A percentile compares a stretch with the other conserved stretches of the same genome.
phyloP scores from a whole-genome alignment of 495 filamentous ascomycete genomes.

The Thozetella sp. region DNA sequence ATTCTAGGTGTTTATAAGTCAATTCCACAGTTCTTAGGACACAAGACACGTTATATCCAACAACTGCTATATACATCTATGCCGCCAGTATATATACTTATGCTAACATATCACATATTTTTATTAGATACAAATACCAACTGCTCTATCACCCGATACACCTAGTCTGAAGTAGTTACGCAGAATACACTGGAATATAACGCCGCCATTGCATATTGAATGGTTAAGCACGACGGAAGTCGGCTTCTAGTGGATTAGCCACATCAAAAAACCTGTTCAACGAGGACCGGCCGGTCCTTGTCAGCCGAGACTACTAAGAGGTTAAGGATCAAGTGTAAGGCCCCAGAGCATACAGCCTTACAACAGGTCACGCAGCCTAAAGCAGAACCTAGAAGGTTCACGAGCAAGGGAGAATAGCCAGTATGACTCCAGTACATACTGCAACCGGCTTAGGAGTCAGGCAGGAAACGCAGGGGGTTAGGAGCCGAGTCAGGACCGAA shows the following conservation, averaged over 20 bases:
- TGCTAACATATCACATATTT: background rate
- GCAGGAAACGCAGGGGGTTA: too few relatives aligned
- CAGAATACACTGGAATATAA: slow-evolving; percentile 54
- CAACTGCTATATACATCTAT: background rate
- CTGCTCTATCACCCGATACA: slow-evolving; percentile 46
- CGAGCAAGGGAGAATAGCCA: too few relatives aligned
- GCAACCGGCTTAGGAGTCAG: too few relatives aligned
- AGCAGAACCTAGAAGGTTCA: too few relatives aligned
- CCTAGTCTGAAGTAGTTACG: slow-evolving; percentile 50
- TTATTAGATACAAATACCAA: slow-evolving; percentile 58
- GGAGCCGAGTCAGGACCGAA: too few relatives aligned
- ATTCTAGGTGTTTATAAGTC: slow-evolving; percentile 68
- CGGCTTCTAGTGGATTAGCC: slow-evolving; percentile 47
- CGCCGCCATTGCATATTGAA: slow-evolving; percentile 58
- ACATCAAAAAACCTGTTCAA: slow-evolving; percentile 60
- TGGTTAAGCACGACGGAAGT: slow-evolving; percentile 59
- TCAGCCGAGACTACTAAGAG: slow-evolving; percentile 66
- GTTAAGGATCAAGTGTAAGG: slow-evolving; percentile 55
- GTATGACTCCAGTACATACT: too few relatives aligned
- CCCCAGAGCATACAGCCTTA: too few relatives aligned
- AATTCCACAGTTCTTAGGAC: background rate
- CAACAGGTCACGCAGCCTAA: too few relatives aligned
- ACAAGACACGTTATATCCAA: too few relatives aligned
- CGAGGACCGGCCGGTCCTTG: slow-evolving; percentile 53
- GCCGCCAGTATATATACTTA: background rate